Conservation (phyloP, 257 asterid genomes). For the Solanum verrucosum region DNA sequence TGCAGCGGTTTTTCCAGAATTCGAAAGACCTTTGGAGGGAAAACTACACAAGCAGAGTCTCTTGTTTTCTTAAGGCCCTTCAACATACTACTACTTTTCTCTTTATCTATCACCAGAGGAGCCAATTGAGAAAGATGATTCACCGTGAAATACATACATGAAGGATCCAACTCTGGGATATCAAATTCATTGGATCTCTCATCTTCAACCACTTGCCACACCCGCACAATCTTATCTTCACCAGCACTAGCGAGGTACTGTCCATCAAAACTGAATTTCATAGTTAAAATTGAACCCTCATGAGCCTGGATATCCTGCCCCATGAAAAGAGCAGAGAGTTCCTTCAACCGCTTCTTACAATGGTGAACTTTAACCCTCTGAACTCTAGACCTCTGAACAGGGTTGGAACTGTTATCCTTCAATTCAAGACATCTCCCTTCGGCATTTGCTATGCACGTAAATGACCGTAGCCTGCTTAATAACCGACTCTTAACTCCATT, state of each 20-base stretch:
- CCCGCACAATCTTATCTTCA: constrained; percentile 58
- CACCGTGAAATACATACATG: constrained; percentile 73
- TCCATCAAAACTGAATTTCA: constrained; percentile 85
- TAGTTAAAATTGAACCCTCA: constrained; percentile 64
- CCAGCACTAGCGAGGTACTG: constrained; percentile 83
- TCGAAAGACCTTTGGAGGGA: constrained; percentile 73
- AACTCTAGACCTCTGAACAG: constrained; percentile 19
- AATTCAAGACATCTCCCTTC: constrained; percentile 17
- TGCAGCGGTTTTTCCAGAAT: constrained; percentile 71
- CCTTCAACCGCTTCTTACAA: constrained; percentile 44
- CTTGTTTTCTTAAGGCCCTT: constrained; percentile 37
- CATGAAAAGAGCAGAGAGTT: constrained; percentile 68
- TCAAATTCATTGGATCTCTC: constrained; percentile 50
- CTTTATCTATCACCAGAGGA: constrained; percentile 49
- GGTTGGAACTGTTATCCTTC: constrained; percentile 5
- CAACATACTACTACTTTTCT: constrained; percentile 23
- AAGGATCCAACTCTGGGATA: constrained; percentile 63
- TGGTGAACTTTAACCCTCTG: constrained; percentile 59
- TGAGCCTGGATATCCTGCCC: constrained; percentile 86
- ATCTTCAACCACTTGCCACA: constrained; percentile 90
- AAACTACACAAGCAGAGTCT: constrained; percentile 73
- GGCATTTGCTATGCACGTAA: constrained; percentile 32
- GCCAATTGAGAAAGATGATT: constrained; percentile 61
- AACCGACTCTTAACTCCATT: constrained; percentile 37
- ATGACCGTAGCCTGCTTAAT: constrained; percentile 45